These are phyloP conservation scores for Talaromyces borbonicus DNA, from an alignment of 495 filamentous ascomycete species.

Conservation along the genomic window DNA sequence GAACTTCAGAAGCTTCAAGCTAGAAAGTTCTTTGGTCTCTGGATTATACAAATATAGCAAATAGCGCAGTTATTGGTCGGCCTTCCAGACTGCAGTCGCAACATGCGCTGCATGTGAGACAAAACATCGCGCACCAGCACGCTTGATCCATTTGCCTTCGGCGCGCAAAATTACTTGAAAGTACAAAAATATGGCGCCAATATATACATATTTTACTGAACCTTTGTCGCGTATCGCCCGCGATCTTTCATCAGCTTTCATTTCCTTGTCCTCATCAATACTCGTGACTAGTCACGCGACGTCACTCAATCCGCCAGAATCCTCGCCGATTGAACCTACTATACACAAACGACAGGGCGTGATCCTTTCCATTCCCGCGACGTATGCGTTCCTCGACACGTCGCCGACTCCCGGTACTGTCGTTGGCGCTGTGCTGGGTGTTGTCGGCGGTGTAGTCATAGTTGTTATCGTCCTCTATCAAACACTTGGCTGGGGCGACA, in stretches of 20 bases:
- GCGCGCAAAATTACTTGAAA: not conserved
- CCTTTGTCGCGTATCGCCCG: not conserved
- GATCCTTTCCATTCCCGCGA: conserved; percentile 51
- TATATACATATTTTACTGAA: not conserved
- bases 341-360: conserved; percentile 13
- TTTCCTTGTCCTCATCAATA: not conserved
- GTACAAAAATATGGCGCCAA: conserved; percentile 4
- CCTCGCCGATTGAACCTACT: not conserved
- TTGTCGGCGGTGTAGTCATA: conserved; percentile 72
- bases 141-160: not conserved
- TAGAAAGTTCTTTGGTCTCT: no score
- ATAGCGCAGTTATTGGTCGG: not conserved
- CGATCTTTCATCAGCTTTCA: conserved; percentile 3
- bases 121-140: not conserved
- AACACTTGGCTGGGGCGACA: conserved; percentile 45
- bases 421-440: conserved; percentile 76
- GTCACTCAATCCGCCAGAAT: not conserved
- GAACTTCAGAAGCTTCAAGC: not conserved
- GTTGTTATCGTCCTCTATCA: conserved; percentile 67
- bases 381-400: conserved; percentile 51
- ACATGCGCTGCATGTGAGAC: not conserved
- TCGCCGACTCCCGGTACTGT: conserved; percentile 61
- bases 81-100: not conserved
- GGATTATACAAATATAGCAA: no score
- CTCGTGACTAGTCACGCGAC: not conserved